Percentiles rank a stretch among this genome's conserved stretches.
These are phyloP conservation scores for Dendrostoma leiphaemia DNA, from an alignment of 2,329 filamentous ascomycete genomes.

Conservation along the genomic window DNA sequence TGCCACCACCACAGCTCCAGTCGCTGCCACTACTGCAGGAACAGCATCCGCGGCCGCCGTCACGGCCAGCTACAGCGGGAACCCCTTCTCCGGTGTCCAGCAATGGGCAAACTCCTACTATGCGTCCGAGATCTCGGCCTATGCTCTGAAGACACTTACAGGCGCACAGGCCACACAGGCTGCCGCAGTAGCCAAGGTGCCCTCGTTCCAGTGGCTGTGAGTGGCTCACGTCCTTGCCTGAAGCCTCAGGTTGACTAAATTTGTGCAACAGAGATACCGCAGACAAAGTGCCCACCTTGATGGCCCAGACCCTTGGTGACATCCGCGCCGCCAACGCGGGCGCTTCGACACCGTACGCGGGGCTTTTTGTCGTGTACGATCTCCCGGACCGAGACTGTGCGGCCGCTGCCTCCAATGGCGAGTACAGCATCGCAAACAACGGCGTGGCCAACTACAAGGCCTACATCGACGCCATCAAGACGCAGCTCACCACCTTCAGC, in stretches of 20 bases:
- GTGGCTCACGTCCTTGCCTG: slow-evolving; percentile 20
- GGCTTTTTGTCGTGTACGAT: slow-evolving; percentile 55
- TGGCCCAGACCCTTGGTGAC: slow-evolving; percentile 41
- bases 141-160: slow-evolving; percentile 62
- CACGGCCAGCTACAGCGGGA: slow-evolving; percentile 48
- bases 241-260: background rate
- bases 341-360: slow-evolving; percentile 35
- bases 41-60: slow-evolving; percentile 22
- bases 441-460: slow-evolving; percentile 53
- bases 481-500: slow-evolving; percentile 39
- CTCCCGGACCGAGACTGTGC: slow-evolving; percentile 59
- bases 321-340: slow-evolving; percentile 31
- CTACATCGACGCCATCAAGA: slow-evolving; percentile 51
- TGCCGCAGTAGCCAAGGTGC: slow-evolving; percentile 49
- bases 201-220: slow-evolving; percentile 53
- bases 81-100: slow-evolving; percentile 49
- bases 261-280: slow-evolving; percentile 42
- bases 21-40: slow-evolving; percentile 26
- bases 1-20: slow-evolving; percentile 18
- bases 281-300: slow-evolving; percentile 43
- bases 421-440: slow-evolving; percentile 48
- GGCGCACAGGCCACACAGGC: slow-evolving; percentile 52
- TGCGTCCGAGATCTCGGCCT: slow-evolving; percentile 49
- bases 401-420: slow-evolving; percentile 56
- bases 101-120: slow-evolving; percentile 56